Base-by-base conservation (phyloP, 2,329 filamentous ascomycete species). In the Pseudocercospora crystallina region DNA sequence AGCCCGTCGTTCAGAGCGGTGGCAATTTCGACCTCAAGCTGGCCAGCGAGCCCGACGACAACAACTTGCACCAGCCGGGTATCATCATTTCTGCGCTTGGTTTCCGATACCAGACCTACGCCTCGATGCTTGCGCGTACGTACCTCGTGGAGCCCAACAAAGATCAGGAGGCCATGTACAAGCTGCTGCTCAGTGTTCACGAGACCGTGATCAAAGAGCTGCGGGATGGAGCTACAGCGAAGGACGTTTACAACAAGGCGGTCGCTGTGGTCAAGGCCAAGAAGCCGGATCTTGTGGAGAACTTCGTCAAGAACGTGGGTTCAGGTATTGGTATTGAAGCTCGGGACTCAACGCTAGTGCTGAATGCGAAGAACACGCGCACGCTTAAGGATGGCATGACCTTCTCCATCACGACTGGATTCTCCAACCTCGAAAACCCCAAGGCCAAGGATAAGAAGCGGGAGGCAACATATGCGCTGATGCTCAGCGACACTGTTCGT, bases 61-160 rank as follows among this genome's bases (percentile, higher is more conserved):
- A 73, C 64, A 84, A 84, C 58, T 78, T 99, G 14, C 90, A 96
- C 67, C 58, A 61, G 42, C 85, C 92, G 0, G 95, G 94, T 34
- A 90, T 96, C 62, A 99, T 99, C 63, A 84, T 99, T 61, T 89
- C 90, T 5, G 89, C 89, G 1, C 84, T 99, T 72, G 94, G 94
- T 46, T 80, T 99, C 56, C 84, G 94, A 59, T 99, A 99, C 75
- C 94, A 94, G 73, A 95, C 90, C 1, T 99, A 99, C 72, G 91
- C 89, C 68, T 95, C 91, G 2, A 83, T 90, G 53, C 90, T 99
- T 61, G 90, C 88, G 10, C 85, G 94, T 59, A 97, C 95, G 7
- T 99, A 96, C 70, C 80, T 99, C 54, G 92, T 99, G 40, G 95
- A 97, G 63, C 95, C 95, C 12, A 96, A 94, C 74, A 97, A 96